These are phyloP conservation scores for Aspergillus piperis DNA, from an alignment of 2,329 filamentous ascomycete species.

Conservation along the genomic window DNA sequence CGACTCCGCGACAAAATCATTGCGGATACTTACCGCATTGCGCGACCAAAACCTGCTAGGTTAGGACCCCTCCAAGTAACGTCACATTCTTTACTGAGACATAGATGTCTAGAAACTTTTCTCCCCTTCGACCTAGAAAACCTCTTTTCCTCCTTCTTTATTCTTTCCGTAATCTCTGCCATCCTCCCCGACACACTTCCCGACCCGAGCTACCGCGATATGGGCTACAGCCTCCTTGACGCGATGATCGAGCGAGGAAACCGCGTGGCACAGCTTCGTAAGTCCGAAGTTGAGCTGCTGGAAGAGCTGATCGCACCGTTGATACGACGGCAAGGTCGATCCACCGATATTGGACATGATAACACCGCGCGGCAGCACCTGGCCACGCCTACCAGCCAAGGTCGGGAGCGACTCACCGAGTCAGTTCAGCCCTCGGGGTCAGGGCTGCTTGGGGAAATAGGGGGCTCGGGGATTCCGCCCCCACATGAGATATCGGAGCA, in stretches of 20 bases:
- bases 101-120: conserved; percentile 25
- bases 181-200: conserved; percentile 48
- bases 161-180: conserved; percentile 34
- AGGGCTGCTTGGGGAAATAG: background rate
- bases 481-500: background rate
- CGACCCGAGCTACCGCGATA: conserved; percentile 45
- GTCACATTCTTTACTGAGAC: conserved; percentile 9
- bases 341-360: background rate
- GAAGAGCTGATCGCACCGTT: conserved; percentile 23
- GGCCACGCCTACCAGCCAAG: background rate
- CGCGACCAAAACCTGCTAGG: conserved; percentile 28
- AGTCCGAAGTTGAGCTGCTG: conserved; percentile 25
- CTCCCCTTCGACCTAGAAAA: conserved; percentile 38
- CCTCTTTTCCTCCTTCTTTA: conserved; percentile 37
- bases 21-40: conserved; percentile 24
- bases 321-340: background rate
- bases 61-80: background rate
- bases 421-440: background rate
- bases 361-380: background rate
- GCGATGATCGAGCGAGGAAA: conserved; percentile 25
- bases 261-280: conserved; percentile 24
- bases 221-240: conserved; percentile 19
- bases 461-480: background rate
- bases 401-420: background rate
- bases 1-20: conserved; percentile 25